Evolutionary conservation across 2,329 filamentous ascomycete species (phyloP), one percentile per base, ranked within the genome.

Genomic region (Fusarium neocosmosporiellum): DNA sequence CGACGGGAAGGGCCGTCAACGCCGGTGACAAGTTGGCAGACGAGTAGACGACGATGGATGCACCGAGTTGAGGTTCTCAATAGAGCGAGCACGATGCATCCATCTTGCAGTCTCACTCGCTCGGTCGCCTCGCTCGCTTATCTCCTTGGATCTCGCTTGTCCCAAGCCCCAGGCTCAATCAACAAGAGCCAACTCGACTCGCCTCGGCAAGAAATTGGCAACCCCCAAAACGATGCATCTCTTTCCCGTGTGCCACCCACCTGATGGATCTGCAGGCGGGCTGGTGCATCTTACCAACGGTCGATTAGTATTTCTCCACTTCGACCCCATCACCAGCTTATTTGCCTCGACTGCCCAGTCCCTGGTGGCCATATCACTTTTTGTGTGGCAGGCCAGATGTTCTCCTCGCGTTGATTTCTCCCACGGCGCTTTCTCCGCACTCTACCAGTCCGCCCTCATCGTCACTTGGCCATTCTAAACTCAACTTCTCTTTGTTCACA

Each of bases 241-340:
- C 29, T 60, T 69, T 74, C 66, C 65, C 67, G 57, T 75, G 75
- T 77, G 69, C 48, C 73, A 77, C 71, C 74, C 67, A 72, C 66
- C 65, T 70, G 63, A 65, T 70, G 41, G 67, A 77, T 77, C 74
- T 75, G 75, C 75, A 74, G 62, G 37, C 59, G 67, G 63, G 59
- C 65, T 59, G 67, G 69, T 75, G 70, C 62, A 67, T 77, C 39
- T 65, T 73, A 63, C 66, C 65, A 75, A 77, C 67, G 69, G 72
- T 62, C 64, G 63, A 69, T 61, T 43, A 65, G 67, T 34, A 34
- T 60, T 72, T 72, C 75, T 74, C 75, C 75, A 77, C 75, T 34
- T 48, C 50, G 53, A 59, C 66, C 53, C 63, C 63, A 66, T 70
- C 59, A 58, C 66, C 66, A 77, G 67, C 58, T 60, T 65, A 62